Evolutionary conservation across 148 eudicot species (phyloP).

Genomic region (Cornus controversa): DNA sequence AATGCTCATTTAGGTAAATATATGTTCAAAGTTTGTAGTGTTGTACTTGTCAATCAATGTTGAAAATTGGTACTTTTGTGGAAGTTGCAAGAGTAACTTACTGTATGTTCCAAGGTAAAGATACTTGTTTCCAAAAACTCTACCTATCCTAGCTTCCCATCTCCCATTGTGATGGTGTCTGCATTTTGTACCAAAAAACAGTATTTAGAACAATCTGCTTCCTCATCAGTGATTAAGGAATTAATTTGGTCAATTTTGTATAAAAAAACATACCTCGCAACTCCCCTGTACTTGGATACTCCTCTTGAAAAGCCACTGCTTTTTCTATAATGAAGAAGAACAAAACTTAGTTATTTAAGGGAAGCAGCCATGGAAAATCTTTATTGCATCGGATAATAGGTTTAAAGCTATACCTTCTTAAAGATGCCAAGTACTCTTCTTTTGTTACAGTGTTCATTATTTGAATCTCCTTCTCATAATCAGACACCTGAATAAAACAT

Average conservation of each 20-base stretch:
- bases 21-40: neutral
- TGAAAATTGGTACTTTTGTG: too few species aligned
- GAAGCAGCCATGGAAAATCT: neutral
- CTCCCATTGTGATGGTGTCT: slow-evolving; percentile 68
- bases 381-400: neutral
- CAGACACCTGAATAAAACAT: slow-evolving; percentile 30
- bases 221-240: neutral
- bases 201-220: neutral
- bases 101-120: slow-evolving; percentile 69
- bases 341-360: neutral
- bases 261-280: slow-evolving; percentile 33
- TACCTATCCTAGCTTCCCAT: slow-evolving; percentile 72
- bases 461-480: slow-evolving; percentile 38
- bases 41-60: too few species aligned
- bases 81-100: slow-evolving; percentile 22
- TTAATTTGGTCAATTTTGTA: neutral
- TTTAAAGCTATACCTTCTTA: slow-evolving; percentile 33
- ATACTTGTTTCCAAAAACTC: slow-evolving; percentile 66
- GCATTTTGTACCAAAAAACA: slow-evolving; percentile 8
- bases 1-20: neutral
- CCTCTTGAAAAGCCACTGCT: slow-evolving; percentile 62
- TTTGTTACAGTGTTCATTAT: slow-evolving; percentile 46
- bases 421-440: slow-evolving; percentile 51
- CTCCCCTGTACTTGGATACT: slow-evolving; percentile 55
- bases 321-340: slow-evolving; percentile 20